Evolutionary conservation across 2,329 filamentous ascomycete genomes (phyloP), one percentile per base, ranked within the genome.

Genomic region (Xylariaceae sp.): DNA sequence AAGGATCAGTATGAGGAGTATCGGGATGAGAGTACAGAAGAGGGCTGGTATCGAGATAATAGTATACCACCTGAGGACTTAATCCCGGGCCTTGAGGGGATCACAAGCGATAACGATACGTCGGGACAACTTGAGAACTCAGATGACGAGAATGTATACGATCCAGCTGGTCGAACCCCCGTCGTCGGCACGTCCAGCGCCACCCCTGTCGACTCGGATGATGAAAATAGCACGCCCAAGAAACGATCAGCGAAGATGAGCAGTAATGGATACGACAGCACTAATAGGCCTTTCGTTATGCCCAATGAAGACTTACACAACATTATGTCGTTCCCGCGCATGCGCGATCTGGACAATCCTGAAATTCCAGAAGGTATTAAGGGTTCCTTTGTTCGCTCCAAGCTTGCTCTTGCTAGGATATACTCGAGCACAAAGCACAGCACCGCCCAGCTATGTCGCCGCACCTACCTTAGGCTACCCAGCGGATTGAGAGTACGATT

Each of bases 1-100:
- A 88, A 91, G 61, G 85, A 87, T 42, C 83, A 82, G 58, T 91
- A 90, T 65, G 77, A 81, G 10, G 84, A 89, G 47, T 86, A 89
- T 53, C 78, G 82, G 43, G 65, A 79, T 27, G 75, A 82, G 53
- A 71, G 76, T 11, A 67, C 74, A 15, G 82, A 84, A 63, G 80
- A 82, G 74, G 83, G 87, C 13, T 77, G 84, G 55, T 86, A 85
- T 66, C 76, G 73, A 48, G 81, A 82, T 42, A 73, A 80, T 16
- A 70, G 75, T 42, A 61, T 66, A 4, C 61, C 72, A 4, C 69
- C 72, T 41, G 75, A 77, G 8, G 74, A 67, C 37, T 76, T 80
- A 46, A 79, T 83, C 48, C 69, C 72, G 21, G 74, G 73, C 10
- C 62, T 78, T 24, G 77, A 79, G 59, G 72, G 68, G 15, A 71